Evolutionary conservation across 805 yeast genomes (phyloP).

Genomic region (Deakozyma indianensis): DNA sequence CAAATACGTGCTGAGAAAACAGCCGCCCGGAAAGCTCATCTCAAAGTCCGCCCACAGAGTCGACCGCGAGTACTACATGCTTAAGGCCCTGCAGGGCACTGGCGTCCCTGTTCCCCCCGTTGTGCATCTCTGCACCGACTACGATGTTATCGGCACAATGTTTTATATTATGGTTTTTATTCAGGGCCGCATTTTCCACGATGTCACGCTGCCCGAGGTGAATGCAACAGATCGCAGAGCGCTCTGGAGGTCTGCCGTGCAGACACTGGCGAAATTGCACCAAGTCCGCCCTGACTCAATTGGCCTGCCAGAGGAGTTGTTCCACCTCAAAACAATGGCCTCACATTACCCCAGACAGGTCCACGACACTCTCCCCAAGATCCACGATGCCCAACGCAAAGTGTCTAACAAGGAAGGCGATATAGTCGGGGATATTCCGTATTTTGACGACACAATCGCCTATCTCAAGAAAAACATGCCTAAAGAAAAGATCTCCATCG

Average conservation of each 20-base stretch:
- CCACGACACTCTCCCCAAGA: conserved; percentile 27
- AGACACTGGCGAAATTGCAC: conserved; percentile 36
- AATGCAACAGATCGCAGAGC: conserved; percentile 15
- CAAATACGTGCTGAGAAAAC: conserved; percentile 38
- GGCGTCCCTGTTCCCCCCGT: conserved; percentile 43
- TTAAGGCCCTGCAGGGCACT: conserved; percentile 25
- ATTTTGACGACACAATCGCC: conserved; percentile 26
- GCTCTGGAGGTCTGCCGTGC: conserved; percentile 36
- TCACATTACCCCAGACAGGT: conserved; percentile 42
- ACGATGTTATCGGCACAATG: conserved; percentile 35
- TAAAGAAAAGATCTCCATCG: conserved; percentile 29
- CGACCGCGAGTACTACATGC: conserved; percentile 43
- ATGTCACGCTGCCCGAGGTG: conserved; percentile 32
- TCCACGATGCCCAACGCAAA: conserved; percentile 26
- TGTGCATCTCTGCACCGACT: conserved; percentile 41
- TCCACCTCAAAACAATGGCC: conserved; percentile 24
- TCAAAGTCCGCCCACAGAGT: conserved; percentile 48
- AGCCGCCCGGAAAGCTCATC: conserved; percentile 37
- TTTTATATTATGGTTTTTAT: conserved; percentile 50
- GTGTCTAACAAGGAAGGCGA: conserved; percentile 17
- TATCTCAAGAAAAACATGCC: conserved; percentile 35
- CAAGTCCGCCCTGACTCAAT: conserved; percentile 31
- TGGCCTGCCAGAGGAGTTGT: conserved; percentile 27
- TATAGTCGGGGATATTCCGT: conserved; percentile 33
- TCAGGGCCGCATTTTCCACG: conserved; percentile 41